These are phyloP conservation scores for Mesembryanthemum crystallinum DNA, from an alignment of 148 eudicot genomes.

Conservation along the genomic window DNA sequence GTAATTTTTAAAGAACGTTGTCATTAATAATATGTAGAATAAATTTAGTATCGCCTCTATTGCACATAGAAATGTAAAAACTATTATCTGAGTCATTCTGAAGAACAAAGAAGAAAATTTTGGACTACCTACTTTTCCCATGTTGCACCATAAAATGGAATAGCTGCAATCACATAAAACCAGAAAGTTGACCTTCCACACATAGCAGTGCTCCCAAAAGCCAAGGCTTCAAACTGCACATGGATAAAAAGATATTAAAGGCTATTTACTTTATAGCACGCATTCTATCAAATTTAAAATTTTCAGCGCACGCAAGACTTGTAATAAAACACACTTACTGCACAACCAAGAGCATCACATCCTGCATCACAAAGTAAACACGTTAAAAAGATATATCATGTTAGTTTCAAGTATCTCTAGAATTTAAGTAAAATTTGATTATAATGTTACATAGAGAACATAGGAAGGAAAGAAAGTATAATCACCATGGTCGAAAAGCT, in stretches of 20 bases:
- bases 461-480: slow-evolving; percentile 7
- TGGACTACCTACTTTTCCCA: slow-evolving; percentile 81
- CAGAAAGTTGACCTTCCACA: slow-evolving; percentile 82
- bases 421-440: background rate
- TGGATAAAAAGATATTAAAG: slow-evolving; percentile 1
- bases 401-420: background rate
- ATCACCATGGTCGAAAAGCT: slow-evolving; percentile 95
- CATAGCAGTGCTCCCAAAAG: slow-evolving; percentile 88
- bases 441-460: background rate
- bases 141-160: slow-evolving; percentile 89
- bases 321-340: slow-evolving; percentile 50
- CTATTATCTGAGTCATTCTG: background rate
- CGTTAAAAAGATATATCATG: slow-evolving; percentile 13
- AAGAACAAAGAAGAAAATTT: slow-evolving; percentile 18
- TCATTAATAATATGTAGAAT: background rate
- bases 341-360: slow-evolving; percentile 89
- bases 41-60: background rate
- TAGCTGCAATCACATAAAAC: slow-evolving; percentile 85
- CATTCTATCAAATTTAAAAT: background rate
- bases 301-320: background rate
- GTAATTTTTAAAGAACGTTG: background rate
- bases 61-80: background rate
- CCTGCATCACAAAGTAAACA: slow-evolving; percentile 45
- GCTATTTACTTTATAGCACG: background rate
- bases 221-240: slow-evolving; percentile 78